Base-by-base conservation (phyloP, 163 green algal species). In the Chloromonas sp. region DNA sequence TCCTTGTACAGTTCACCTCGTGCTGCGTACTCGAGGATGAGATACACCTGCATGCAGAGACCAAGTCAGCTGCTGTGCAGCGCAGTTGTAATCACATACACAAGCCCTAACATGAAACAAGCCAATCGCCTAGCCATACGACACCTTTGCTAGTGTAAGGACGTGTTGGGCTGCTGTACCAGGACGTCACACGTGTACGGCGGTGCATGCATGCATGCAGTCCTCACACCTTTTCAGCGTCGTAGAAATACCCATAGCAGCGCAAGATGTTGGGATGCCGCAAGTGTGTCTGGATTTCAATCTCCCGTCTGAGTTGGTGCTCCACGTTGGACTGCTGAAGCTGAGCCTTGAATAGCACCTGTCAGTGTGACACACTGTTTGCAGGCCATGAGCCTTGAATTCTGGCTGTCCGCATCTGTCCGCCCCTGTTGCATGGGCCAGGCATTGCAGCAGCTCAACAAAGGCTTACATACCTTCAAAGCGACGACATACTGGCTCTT, bases 281-380 rank as follows among this genome's bases (percentile, higher is more conserved):
- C 81, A 99, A 89, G 92, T 99, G 97, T 0, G 91, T 95, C 92
- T 99, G 97, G 83, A 99, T 99, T 91, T 99, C 97, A 77, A 99
- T 98, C 87, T 99, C 97, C 3, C 97, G 89, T 15, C 96, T 89
- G 78, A 99, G 92, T 92, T 99, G 97, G 91, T 99, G 96, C 94
- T 99, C 97, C 71, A 99, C 96, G 82, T 98, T 97, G 59, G 92
- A 97, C 83, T 96, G 89, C 86, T 97, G 92, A 78, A 99, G 94
- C 91, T 99, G 97, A 58, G 89, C 93, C 91, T 99, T 99, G 92
- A 98, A 98, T 61, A 99, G 91, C 70, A 99, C 94, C 95, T 98
- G 83, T 58, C 36, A 36, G 36, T 36, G 36, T 76, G 8, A 76
- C 66, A 76, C 11, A 8, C 5, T 76, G 66, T 36, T 36, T 36